These are phyloP conservation scores for Rubia peregrina DNA, from an alignment of 305 asterid genomes.

Conservation along the genomic window DNA sequence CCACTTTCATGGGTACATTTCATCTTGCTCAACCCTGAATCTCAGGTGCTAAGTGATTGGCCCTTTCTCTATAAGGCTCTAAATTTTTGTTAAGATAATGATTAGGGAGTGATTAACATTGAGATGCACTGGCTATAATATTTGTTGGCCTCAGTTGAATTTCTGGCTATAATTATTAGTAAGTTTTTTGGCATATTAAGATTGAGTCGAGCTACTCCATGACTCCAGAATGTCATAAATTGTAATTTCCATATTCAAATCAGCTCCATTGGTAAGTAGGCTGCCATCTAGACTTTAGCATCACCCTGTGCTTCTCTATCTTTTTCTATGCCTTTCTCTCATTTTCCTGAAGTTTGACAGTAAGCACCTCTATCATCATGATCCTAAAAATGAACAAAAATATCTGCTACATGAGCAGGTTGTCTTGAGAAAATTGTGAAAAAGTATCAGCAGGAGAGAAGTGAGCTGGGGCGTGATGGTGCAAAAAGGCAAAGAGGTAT, in stretches of 20 bases:
- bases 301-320: not conserved
- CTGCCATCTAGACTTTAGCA: not conserved
- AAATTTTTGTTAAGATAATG: not conserved
- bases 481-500: conserved; percentile 11
- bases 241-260: not conserved
- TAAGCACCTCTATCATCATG: not conserved
- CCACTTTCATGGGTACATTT: not conserved
- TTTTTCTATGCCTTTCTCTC: not conserved
- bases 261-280: not conserved
- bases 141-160: not conserved
- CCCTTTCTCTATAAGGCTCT: not conserved
- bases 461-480: not conserved
- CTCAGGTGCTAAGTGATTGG: not conserved
- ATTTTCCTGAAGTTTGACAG: not conserved
- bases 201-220: not conserved
- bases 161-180: not conserved
- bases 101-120: not conserved
- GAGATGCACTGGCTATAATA: not conserved
- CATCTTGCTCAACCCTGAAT: not conserved
- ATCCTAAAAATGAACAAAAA: not conserved
- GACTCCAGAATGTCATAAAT: not conserved
- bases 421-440: not conserved
- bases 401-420: conserved; percentile 5
- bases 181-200: not conserved
- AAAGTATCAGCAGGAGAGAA: conserved; percentile 2